phyloP scores from a whole-genome alignment of 192 early-diverging fungal genomes.

The Coemansia sp. region DNA sequence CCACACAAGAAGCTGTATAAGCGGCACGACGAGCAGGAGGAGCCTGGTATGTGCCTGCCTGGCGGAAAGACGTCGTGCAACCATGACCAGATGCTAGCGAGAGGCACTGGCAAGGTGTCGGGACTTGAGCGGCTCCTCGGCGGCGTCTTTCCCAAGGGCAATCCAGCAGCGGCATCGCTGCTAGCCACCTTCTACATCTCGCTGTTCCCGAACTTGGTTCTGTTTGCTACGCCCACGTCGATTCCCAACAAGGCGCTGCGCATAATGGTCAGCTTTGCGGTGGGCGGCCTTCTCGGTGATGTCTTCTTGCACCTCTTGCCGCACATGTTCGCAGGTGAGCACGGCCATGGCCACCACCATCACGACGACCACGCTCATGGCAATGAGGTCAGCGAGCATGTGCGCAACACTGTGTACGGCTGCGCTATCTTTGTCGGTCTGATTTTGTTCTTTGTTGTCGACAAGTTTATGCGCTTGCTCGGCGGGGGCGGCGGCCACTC shows the following conservation, averaged over 20 bases:
- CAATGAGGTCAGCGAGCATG: conserved; percentile 53
- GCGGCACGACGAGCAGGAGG: conserved; percentile 23
- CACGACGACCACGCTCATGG: conserved; percentile 29
- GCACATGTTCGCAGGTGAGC: conserved; percentile 66
- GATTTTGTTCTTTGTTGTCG: conserved; percentile 73
- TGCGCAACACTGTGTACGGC: conserved; percentile 62
- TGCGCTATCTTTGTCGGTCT: conserved; percentile 75
- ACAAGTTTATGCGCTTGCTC: conserved; percentile 79
- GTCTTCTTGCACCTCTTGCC: conserved; percentile 83
- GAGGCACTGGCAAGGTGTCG: conserved; percentile 4
- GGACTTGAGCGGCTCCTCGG: conserved; percentile 48
- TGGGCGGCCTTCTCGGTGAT: conserved; percentile 82
- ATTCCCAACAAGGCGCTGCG: conserved; percentile 56
- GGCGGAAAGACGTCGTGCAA: conserved; percentile 19
- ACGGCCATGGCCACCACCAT: conserved; percentile 32
- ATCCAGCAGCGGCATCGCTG: conserved; percentile 54
- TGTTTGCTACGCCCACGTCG: conserved; percentile 75
- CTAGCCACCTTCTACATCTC: conserved; percentile 80
- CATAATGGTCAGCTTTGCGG: conserved; percentile 79
- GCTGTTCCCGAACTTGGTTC: conserved; percentile 74
- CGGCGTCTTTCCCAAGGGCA: conserved; percentile 48
- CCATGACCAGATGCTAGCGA: conserved; percentile 17
- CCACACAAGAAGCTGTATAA: conserved; percentile 33
- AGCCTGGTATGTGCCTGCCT: conserved; percentile 28
- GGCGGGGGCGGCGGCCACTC: conserved; percentile 56